Base-by-base conservation (phyloP, 2,329 filamentous ascomycete genomes). In the Cordyceps sp. region DNA sequence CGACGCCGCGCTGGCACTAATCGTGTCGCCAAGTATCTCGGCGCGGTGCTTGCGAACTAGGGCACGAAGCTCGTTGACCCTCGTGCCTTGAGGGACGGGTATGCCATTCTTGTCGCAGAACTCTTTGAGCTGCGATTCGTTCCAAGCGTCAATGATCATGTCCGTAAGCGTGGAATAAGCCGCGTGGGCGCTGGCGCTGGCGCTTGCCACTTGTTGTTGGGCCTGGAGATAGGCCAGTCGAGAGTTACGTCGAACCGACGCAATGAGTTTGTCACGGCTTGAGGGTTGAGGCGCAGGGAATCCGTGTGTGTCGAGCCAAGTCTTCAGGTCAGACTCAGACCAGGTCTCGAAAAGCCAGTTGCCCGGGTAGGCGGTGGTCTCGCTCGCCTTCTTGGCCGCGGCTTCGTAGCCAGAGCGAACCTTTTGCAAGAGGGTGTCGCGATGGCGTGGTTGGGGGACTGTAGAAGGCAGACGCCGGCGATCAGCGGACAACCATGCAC, bases 301-400 rank as follows among this genome's bases (percentile, higher is more conserved):
- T 32, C 90, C 90, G 43, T 84, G 74, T 42, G 78, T 77, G 47
- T 96, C 90, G 29, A 94, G 77, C 79, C 82, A 98, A 42, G 81
- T 70, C 65, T 96, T 96, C 39, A 93, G 61, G 31, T 94, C 88
- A 41, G 86, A 94, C 41, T 93, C 82, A 32, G 81, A 78, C 90
- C 90, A 98, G 7, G 78, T 66, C 37, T 76, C 69, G 51, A 94
- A 98, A 27, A 96, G 62, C 90, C 90, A 96, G 59, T 94, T 74
- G 25, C 90, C 90, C 22, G 90, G 90, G 49, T 96, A 96, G n/a
- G 73, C 60, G 32, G 72, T 61, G 12, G 83, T 78, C 57, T 94
- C 78, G 37, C 82, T 82, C 10, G 54, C 52, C 55, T 74, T 75
- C 55, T 83, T 75, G 13, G 88, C 84, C 35, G 76, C 58, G 2